Evolutionary conservation across 177 flowering plant species (phyloP).

Genomic region (Vitis hybrid): DNA sequence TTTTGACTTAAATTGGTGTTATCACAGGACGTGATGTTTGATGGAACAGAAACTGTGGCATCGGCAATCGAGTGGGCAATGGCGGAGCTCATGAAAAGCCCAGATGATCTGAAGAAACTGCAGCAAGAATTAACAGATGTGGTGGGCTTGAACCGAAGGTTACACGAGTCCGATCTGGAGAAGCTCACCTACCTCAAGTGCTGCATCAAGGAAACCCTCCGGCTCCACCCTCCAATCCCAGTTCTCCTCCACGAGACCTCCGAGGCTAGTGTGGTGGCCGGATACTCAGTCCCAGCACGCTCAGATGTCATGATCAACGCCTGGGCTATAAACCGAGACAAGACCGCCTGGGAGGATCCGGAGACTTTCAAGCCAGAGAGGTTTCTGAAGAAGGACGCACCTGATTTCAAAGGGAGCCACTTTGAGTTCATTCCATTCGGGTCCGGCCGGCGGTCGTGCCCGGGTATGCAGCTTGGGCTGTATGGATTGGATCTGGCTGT

Average conservation of each 20-base stretch:
- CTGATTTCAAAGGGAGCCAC: conserved; percentile 38
- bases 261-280: no score
- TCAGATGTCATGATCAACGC: conserved; percentile 24
- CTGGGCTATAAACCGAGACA: conserved; percentile 33
- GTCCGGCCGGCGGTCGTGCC: no score
- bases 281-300: no score
- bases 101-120: conserved; percentile 31
- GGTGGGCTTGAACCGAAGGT: no score
- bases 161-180: no score
- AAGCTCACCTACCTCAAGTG: no score
- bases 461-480: no score
- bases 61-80: conserved; percentile 52
- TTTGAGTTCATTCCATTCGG: conserved; percentile 4
- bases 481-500: no score
- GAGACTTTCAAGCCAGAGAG: conserved; percentile 24
- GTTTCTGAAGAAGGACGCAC: conserved; percentile 23
- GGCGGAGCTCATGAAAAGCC: conserved; percentile 38
- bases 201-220: no score
- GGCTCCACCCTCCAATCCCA: no score
- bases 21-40: conserved; percentile 45
- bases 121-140: conserved; percentile 24
- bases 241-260: no score
- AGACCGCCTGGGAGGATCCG: conserved; percentile 30
- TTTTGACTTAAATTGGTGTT: no score
- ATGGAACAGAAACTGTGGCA: conserved; percentile 48